Evolutionary conservation across 1,284 basidiomycete genomes (phyloP).

Genomic region (Malassezia sympodialis): DNA sequence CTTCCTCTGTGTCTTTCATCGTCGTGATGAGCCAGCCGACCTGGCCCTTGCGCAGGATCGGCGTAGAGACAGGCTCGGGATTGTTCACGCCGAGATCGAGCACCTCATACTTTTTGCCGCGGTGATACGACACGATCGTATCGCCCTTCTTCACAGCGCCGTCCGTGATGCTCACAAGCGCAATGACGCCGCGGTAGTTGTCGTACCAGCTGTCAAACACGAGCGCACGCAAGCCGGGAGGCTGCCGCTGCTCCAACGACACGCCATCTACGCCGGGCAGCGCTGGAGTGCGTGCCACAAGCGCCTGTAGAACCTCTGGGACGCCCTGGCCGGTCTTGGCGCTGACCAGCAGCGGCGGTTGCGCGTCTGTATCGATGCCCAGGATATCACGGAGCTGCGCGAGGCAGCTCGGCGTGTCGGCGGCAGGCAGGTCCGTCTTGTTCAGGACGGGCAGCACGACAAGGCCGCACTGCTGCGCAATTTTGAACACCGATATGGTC

Average conservation of each 20-base stretch:
- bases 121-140: slow-evolving; percentile 69
- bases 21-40: slow-evolving; percentile 69
- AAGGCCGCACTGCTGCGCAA: slow-evolving; percentile 63
- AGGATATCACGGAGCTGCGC: slow-evolving; percentile 35
- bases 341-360: slow-evolving; percentile 51
- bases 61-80: slow-evolving; percentile 52
- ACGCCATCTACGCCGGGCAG: slow-evolving; percentile 25
- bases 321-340: slow-evolving; percentile 86
- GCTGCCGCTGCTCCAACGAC: slow-evolving; percentile 24
- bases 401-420: slow-evolving; percentile 24
- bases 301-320: slow-evolving; percentile 63
- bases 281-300: slow-evolving; percentile 60
- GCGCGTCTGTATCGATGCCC: slow-evolving; percentile 54
- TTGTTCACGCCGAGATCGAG: slow-evolving; percentile 84
- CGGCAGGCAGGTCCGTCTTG: slow-evolving; percentile 57
- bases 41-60: slow-evolving; percentile 67
- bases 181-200: slow-evolving; percentile 89
- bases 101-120: slow-evolving; percentile 82
- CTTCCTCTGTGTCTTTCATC: slow-evolving; percentile 97
- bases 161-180: slow-evolving; percentile 66
- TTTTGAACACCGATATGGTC: slow-evolving; percentile 86
- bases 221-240: slow-evolving; percentile 58
- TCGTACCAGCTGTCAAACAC: slow-evolving; percentile 90
- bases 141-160: slow-evolving; percentile 54
- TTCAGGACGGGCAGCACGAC: slow-evolving; percentile 86